Evolutionary conservation across 495 filamentous ascomycete species (phyloP), one percentile per base, ranked within the genome.

Genomic region (Neurospora intermedia): DNA sequence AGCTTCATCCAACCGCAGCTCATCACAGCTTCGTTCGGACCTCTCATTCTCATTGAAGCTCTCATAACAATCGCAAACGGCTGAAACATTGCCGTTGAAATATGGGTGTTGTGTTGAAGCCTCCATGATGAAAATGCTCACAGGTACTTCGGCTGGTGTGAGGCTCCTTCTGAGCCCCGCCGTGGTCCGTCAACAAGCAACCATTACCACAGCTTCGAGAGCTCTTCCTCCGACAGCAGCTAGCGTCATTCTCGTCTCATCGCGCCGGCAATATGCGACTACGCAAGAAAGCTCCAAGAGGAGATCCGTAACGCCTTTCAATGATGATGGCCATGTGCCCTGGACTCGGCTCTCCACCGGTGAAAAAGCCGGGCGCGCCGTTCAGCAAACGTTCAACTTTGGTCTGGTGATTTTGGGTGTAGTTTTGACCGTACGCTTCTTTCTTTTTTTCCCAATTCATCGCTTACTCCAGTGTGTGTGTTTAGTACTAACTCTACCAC

Each of bases 341-440:
- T 98, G 96, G 96, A 82, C 84, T 0, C 86, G 94, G 39, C 86
- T 99, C 42, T 92, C 88, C 15, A 80, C 82, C 0, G 79, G 84
- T 69, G 94, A 98, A 81, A 98, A 98, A 79, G 89, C 90, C 8
- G 90, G 90, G 70, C 89, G 96, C 54, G 92, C 95, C 35, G 93
- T 93, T 13, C 94, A 97, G 80, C 96, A 98, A 76, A 90, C 91
- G 15, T 90, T 96, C 81, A 98, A 97, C 84, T 89, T 97, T 41
- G 85, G 90, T 72, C 81, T 97, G 45, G 88, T 98, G 3, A 70
- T 95, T 9, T 84, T 90, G 6, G 96, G 96, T 43, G 81, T 93
- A 27, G 86, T 89, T 16, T 79, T 94, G 72, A 97, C 94, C 46
- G 93, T 94, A 82, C 45, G 85, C 70, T 23, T 27, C 43, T n/a